phyloP scores from a whole-genome alignment of 768 basidiomycete species.

The Nidularia sp. region DNA sequence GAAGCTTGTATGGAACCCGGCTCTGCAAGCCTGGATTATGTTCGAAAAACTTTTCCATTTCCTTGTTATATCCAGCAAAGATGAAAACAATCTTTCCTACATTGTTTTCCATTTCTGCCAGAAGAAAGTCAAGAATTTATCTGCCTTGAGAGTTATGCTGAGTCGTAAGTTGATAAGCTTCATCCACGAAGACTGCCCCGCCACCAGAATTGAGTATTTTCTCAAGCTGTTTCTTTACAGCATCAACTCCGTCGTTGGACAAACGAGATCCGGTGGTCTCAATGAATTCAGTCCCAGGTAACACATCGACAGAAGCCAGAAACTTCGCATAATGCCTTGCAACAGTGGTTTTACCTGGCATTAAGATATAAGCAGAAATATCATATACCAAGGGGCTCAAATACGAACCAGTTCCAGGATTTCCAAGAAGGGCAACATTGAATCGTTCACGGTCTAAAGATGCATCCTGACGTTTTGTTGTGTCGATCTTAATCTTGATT shows the following conservation, averaged over 20 bases:
- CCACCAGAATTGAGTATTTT: conserved; percentile 47
- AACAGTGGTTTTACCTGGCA: conserved; percentile 64
- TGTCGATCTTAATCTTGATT: conserved; percentile 58
- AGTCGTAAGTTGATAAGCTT: conserved; percentile 63
- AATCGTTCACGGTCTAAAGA: conserved; percentile 53
- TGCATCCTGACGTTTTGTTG: conserved; percentile 45
- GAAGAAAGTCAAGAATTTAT: conserved; percentile 63
- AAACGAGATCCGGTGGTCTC: conserved; percentile 64
- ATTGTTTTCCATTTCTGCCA: conserved; percentile 74
- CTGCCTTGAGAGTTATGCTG: conserved; percentile 43
- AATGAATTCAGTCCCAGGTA: conserved; percentile 49
- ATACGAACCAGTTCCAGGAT: conserved; percentile 68
- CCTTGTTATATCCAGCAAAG: conserved; percentile 63
- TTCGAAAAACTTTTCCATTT: conserved; percentile 78
- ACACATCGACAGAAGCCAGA: conserved; percentile 46
- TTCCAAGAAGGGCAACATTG: conserved; percentile 62
- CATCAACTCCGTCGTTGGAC: conserved; percentile 52
- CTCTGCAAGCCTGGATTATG: conserved; percentile 68
- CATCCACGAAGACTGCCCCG: conserved; percentile 66
- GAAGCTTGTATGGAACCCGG: conserved; percentile 59
- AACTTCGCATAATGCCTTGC: conserved; percentile 63
- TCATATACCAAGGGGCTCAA: neutral
- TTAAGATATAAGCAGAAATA: neutral
- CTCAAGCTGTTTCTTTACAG: conserved; percentile 45
- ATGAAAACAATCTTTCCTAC: conserved; percentile 64